phyloP scores from a whole-genome alignment of 208 protist species.

The Trypanosoma congolense region DNA sequence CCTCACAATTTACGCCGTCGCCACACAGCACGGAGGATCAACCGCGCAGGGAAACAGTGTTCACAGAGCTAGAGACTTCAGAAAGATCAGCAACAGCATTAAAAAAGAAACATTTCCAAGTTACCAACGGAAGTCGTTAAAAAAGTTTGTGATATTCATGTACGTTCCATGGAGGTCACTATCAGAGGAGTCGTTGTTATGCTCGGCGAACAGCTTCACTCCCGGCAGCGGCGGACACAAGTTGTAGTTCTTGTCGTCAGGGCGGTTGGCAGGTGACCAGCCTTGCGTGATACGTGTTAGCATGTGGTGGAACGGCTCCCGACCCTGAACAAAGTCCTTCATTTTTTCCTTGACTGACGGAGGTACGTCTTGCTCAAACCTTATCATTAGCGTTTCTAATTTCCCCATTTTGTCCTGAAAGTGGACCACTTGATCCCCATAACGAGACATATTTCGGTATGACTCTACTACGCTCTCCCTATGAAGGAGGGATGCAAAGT shows the following conservation, averaged over 20 bases:
- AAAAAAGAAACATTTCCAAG: no score
- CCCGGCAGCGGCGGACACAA: slow-evolving; percentile 51
- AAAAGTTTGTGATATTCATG: slow-evolving; percentile 79
- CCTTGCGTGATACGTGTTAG: slow-evolving; percentile 80
- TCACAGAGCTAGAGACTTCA: no score
- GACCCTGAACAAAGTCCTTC: slow-evolving; percentile 73
- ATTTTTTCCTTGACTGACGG: slow-evolving; percentile 67
- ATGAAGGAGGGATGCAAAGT: slow-evolving; percentile 73
- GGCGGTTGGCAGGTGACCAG: slow-evolving; percentile 74
- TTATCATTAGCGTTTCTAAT: slow-evolving; percentile 74
- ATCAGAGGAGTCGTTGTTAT: slow-evolving; percentile 80
- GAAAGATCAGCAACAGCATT: no score
- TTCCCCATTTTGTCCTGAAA: slow-evolving; percentile 71
- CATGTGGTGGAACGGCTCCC: slow-evolving; percentile 85
- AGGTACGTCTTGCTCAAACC: slow-evolving; percentile 69
- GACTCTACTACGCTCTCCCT: slow-evolving; percentile 69
- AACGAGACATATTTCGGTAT: slow-evolving; percentile 82
- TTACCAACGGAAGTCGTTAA: slow-evolving; percentile 89
- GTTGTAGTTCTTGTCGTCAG: slow-evolving; percentile 77
- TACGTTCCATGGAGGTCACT: slow-evolving; percentile 78
- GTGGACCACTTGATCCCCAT: slow-evolving; percentile 85
- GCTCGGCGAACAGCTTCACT: slow-evolving; percentile 79
- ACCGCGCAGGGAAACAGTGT: no score
- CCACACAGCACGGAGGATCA: no score
- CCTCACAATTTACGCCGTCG: no score